Evolutionary conservation across 164 flowering plant species (phyloP), one percentile per base, ranked within the genome.

Genomic region (Liquidambar formosana): DNA sequence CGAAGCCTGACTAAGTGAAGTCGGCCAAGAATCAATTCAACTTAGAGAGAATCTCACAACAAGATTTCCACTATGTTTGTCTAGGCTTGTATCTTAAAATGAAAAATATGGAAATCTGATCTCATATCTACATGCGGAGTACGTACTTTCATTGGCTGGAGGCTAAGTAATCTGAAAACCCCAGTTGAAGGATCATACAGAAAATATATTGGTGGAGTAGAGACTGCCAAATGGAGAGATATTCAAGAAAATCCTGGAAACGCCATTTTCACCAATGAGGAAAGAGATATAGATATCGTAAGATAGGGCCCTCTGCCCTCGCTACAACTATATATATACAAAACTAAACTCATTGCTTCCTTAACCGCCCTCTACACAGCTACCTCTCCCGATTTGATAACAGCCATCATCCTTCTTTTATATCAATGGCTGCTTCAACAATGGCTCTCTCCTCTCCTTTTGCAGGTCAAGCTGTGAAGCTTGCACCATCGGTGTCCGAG

Each of bases 381-480:
- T 4, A 57, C 38, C 41, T 13, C 22, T 22, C 12, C 18, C 14
- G 5, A n/a, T n/a, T n/a, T 61, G 47, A 25, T 61, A 22, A 41
- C 4, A n/a, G 13, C 1, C 14, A 2, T n/a, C 25, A 3, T 8
- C 22, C 8, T 4, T 60, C 4, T 12, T 38, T 38, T 5, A 23
- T 13, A 61, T 61, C n/a, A n/a, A n/a, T n/a, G 64, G 64, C 64
- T 43, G 64, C 64, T 10, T 8, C 64, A n/a, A 43, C 64, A 41
- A 61, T 61, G 64, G 64, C 64, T 61, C 27, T 61, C 9, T 61
- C 64, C 26, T 61, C 64, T n/a, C 48, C 64, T 19, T n/a, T 48
- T 41, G 49, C 64, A 0, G 64, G 64, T 6, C 64, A 61, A 8
- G 48, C 64, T 14, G 64, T 61, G 21, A 61, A 61, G 64, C 64